A percentile compares a stretch with the other conserved stretches of the same genome.
phyloP scores from a whole-genome alignment of 2,329 filamentous ascomycete species.

The Cercospora zeina region DNA sequence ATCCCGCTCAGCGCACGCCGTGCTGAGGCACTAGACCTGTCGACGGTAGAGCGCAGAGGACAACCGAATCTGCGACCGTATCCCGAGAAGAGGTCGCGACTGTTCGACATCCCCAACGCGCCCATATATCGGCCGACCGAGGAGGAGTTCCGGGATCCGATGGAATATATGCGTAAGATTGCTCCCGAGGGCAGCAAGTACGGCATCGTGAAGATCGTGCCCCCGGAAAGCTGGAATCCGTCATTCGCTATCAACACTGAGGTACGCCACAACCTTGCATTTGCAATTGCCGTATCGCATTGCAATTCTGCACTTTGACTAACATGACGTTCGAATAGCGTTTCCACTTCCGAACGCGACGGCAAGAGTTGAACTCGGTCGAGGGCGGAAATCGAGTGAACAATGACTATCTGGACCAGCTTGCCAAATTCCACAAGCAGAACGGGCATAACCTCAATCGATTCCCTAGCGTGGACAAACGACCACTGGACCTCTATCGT shows the following conservation, averaged over 20 bases:
- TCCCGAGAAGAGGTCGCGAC: constrained; percentile 55
- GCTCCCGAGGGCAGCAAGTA: constrained; percentile 80
- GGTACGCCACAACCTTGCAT: constrained; percentile 57
- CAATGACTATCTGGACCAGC: constrained; percentile 90
- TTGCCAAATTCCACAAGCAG: constrained; percentile 95
- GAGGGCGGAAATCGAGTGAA: constrained; percentile 98
- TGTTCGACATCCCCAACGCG: constrained; percentile 83
- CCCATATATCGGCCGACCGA: constrained; percentile 87
- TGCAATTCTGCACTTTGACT: constrained; percentile 19
- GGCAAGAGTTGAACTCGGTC: constrained; percentile 95
- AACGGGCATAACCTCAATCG: constrained; percentile 91
- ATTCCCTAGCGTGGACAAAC: constrained; percentile 95
- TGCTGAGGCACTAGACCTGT: constrained; percentile 73
- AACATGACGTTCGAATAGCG: constrained; percentile 57
- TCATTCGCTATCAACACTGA: constrained; percentile 95
- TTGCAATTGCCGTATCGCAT: not conserved
- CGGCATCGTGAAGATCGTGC: constrained; percentile 93
- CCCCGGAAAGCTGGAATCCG: constrained; percentile 90
- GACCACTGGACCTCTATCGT: constrained; percentile 90
- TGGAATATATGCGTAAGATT: constrained; percentile 92
- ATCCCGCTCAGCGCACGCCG: constrained; percentile 65
- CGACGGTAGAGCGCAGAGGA: constrained; percentile 87
- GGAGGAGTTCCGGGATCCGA: constrained; percentile 92
- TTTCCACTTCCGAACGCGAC: constrained; percentile 94
- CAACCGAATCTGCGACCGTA: constrained; percentile 73